Conservation (phyloP, 148 eudicot species). For the Chenopodium quinoa region DNA sequence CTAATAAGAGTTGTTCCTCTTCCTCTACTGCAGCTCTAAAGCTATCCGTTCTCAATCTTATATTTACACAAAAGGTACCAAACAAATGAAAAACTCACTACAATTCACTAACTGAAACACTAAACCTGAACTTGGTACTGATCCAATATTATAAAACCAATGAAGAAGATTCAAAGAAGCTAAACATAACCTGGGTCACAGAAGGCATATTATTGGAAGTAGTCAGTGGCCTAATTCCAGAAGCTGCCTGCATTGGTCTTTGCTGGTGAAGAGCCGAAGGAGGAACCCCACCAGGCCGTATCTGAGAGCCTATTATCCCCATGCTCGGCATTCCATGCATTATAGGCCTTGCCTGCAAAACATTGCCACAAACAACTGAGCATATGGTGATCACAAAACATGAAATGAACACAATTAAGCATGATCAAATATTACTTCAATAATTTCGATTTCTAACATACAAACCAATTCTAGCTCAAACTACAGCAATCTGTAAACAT, state of each 20-base stretch:
- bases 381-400: neutral
- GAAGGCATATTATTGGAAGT: constrained; percentile 41
- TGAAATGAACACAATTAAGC: neutral
- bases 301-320: constrained; percentile 51
- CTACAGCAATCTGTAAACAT: neutral
- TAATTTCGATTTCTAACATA: too few species aligned
- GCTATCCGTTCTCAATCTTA: neutral
- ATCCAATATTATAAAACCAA: neutral
- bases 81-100: neutral
- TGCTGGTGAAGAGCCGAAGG: constrained; percentile 46
- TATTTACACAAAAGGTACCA: neutral
- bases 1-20: neutral
- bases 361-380: neutral
- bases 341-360: constrained; percentile 51
- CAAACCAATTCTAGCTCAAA: neutral
- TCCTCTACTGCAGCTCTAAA: neutral
- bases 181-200: constrained; percentile 46
- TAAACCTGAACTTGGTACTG: neutral
- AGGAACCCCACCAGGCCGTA: constrained; percentile 52
- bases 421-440: too few species aligned
- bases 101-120: neutral
- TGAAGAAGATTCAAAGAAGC: constrained; percentile 4
- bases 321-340: constrained; percentile 44
- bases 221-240: constrained; percentile 47
- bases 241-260: constrained; percentile 57